phyloP scores from a whole-genome alignment of 495 filamentous ascomycete genomes.

The Penicillium samsonianum region DNA sequence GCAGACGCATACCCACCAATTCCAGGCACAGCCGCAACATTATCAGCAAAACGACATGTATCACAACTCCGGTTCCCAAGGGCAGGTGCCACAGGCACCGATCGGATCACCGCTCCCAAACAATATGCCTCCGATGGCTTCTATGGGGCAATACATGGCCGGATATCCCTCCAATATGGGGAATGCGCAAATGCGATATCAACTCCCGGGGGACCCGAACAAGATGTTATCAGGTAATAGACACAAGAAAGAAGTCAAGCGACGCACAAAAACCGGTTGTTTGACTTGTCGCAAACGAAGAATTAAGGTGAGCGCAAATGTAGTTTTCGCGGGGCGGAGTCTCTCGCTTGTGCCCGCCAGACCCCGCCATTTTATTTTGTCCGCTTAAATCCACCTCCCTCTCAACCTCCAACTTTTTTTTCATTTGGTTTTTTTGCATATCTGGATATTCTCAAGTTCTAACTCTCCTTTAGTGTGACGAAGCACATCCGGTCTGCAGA shows the following conservation, averaged over 20 bases:
- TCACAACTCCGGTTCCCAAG: conserved; percentile 35
- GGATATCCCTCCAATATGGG: conserved; percentile 42
- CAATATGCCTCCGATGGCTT: conserved; percentile 43
- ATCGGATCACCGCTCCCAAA: conserved; percentile 47
- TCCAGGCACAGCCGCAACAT: conserved; percentile 34
- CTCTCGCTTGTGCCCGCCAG: conserved; percentile 51
- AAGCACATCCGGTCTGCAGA: conserved; percentile 88
- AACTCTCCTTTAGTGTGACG: conserved; percentile 75
- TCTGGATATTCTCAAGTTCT: conserved; percentile 14
- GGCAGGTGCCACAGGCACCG: conserved; percentile 45
- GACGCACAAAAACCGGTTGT: conserved; percentile 96
- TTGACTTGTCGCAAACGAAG: conserved; percentile 94
- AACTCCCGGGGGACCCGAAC: conserved; percentile 44
- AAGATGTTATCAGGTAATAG: conserved; percentile 76
- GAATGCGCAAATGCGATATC: conserved; percentile 47
- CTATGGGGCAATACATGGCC: conserved; percentile 49
- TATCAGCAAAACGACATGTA: conserved; percentile 43
- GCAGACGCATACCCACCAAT: conserved; percentile 28
- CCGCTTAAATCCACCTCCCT: conserved; percentile 24
- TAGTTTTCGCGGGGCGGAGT: conserved; percentile 39
- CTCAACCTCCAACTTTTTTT: conserved; percentile 16
- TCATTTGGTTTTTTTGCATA: conserved; percentile 18
- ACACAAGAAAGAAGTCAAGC: conserved; percentile 99
- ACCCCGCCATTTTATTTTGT: conserved; percentile 45
- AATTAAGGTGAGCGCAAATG: conserved; percentile 80